phyloP scores from a whole-genome alignment of 495 filamentous ascomycete genomes.

The Evernia prunastri region DNA sequence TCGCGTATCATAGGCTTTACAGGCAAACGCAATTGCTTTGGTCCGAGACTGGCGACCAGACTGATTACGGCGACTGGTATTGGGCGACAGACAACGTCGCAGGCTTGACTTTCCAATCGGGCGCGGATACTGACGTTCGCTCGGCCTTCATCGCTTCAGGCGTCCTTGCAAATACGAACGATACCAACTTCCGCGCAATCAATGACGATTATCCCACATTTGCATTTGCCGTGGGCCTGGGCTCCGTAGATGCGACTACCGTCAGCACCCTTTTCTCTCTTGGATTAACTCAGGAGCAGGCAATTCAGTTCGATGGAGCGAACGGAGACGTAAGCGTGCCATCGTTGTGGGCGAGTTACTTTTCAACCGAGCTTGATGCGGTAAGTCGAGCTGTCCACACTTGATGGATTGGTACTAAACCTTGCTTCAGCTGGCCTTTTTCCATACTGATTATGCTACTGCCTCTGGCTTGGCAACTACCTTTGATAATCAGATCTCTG shows the following conservation, averaged over 20 bases:
- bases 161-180: conserved; percentile 39
- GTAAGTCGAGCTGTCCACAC: conserved; percentile 25
- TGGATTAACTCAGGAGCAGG: conserved; percentile 46
- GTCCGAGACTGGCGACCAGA: conserved; percentile 46
- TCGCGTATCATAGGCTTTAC: conserved; percentile 51
- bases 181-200: conserved; percentile 50
- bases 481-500: conserved; percentile 43
- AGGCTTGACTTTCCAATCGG: conserved; percentile 44
- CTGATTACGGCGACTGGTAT: conserved; percentile 57
- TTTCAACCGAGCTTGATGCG: conserved; percentile 41
- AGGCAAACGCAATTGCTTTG: conserved; percentile 48
- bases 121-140: conserved; percentile 44
- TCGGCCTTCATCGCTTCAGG: conserved; percentile 41
- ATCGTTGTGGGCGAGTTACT: conserved; percentile 53
- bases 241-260: conserved; percentile 34
- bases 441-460: conserved; percentile 45
- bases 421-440: conserved; percentile 39
- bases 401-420: conserved; percentile 4
- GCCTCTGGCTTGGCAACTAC: conserved; percentile 32
- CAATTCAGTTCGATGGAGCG: conserved; percentile 47
- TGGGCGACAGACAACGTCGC: conserved; percentile 43
- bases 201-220: conserved; percentile 49
- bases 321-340: conserved; percentile 34
- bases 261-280: conserved; percentile 46
- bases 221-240: conserved; percentile 47